Base-by-base conservation (phyloP, 306 rosid species). In the Vigna hirtella region DNA sequence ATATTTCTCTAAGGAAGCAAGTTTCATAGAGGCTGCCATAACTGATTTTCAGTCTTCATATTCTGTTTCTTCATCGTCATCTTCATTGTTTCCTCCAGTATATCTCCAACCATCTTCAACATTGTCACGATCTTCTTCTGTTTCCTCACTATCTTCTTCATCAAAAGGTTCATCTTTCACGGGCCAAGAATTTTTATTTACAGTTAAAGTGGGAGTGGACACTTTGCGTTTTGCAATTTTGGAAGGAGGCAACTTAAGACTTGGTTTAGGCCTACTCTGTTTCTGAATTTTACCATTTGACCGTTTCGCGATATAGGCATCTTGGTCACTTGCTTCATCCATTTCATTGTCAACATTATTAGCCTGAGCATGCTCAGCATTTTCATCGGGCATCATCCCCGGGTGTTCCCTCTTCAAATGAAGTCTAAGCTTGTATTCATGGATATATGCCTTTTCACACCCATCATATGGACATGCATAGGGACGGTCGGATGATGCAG, bases 111-210 rank as follows among this genome's bases (percentile, higher is more conserved):
- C 96, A 49, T 93, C 97, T 82, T 95, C 97, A 66, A 88, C 90
- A 55, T 92, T 92, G 79, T 95, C 96, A 2, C 96, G 93, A 79
- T 95, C 98, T 84, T 95, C 98, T 77, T 95, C 99, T 0, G 99
- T 95, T 85, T 95, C 99, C 90, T 95, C 99, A 18, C 98, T 95
- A 64, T 95, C 98, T 83, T 91, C 97, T 82, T 91, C 97, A 75
- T 93, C 95, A 1, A 64, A 90, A 24, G 79, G 77, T 71, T 92
- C 98, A 30, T 88, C 97, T 83, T 91, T 91, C 72, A 81, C 87
- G 0, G 93, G 87, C 98, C 98, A 95, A 36, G 93, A 81, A 45
- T 88, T 95, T 77, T 95, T 95, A 57, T 76, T 58, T 16, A 81
- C 80, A 78, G 66, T 85, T 59, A 85, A 68, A 20, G 95, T 30